Base-by-base conservation (phyloP, 306 rosid species). In the Ammopiptanthus mongolicus region DNA sequence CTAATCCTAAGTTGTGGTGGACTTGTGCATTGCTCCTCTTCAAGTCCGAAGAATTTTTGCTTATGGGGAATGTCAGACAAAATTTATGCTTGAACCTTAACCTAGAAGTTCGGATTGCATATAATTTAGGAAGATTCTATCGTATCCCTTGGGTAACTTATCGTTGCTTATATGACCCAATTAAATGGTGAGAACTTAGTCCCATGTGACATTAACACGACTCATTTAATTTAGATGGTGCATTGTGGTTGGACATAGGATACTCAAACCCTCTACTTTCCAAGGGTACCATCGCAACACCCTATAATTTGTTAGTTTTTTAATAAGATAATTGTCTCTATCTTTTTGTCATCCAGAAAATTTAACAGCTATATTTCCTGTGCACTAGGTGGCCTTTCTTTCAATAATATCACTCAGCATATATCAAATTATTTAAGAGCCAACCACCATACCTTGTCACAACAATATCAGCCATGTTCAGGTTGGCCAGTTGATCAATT, bases 361-460 rank as follows among this genome's bases (percentile, higher is more conserved):
- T 64, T 80, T 75, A 36, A 80, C 72, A 63, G 80, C 80, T 72
- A 79, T 79, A 66, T 80, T 74, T 75, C 86, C 85, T 6, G 76
- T 78, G 41, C 57, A 25, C 29, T 8, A 36, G 50, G 28, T 10
- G 22, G 14, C 22, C 8, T 18, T 6, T 41, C 8, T 18, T 6
- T 41, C 9, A 17, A 57, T 22, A 42, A 44, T 9, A 83, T 56
- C 14, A 42, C 18, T 2, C 6, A 25, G 0, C 7, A 50, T 48
- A 50, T 39, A 52, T 23, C 39, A 68, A 73, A 66, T 10, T 18
- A 18, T 25, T 37, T 0, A 44, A n/a, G 61, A 70, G 28, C 8
- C 53, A 75, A 48, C 52, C 5, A 8, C 23, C 78, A 31, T 80
- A 93, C 97, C 96, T 91, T 53, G 81, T 69, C 13, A 83, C 81